These are phyloP conservation scores for Penicillium sp. DNA, from an alignment of 2,329 filamentous ascomycete species.

Conservation along the genomic window DNA sequence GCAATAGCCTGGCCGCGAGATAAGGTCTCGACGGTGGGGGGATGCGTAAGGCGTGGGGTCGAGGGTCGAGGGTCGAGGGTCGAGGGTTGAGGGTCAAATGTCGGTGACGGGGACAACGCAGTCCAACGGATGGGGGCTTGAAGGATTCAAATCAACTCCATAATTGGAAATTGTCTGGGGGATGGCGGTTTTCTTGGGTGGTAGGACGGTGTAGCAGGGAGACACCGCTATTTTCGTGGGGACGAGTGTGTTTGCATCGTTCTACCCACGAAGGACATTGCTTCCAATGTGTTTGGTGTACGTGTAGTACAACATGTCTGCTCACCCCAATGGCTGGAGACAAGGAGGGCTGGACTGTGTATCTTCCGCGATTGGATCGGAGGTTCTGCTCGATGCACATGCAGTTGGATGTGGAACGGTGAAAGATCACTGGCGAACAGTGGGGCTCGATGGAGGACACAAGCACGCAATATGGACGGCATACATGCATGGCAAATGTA, in stretches of 20 bases:
- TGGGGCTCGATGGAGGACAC: not conserved
- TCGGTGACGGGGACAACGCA: not conserved
- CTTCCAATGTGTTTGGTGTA: not conserved
- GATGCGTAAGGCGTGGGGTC: not conserved
- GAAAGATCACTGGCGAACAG: not conserved
- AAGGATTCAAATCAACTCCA: not conserved
- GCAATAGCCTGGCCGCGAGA: not conserved
- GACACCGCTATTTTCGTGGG: not conserved
- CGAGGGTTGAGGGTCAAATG: not conserved
- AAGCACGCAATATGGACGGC: not conserved
- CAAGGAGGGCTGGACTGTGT: not conserved
- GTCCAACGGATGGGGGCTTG: not conserved
- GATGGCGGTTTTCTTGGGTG: not conserved
- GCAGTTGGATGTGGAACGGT: not conserved
- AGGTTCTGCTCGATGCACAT: not conserved
- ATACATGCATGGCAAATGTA: not conserved
- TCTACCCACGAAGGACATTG: not conserved
- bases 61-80: not conserved
- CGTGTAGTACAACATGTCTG: not conserved
- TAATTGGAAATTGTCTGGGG: too few species aligned
- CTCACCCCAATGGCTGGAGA: not conserved
- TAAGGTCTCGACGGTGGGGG: not conserved
- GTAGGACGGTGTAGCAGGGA: not conserved
- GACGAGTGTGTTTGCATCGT: not conserved
- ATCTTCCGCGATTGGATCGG: constrained; percentile 3